Conservation (phyloP, 495 filamentous ascomycete genomes). For the Aspergillus incahuasiensis region DNA sequence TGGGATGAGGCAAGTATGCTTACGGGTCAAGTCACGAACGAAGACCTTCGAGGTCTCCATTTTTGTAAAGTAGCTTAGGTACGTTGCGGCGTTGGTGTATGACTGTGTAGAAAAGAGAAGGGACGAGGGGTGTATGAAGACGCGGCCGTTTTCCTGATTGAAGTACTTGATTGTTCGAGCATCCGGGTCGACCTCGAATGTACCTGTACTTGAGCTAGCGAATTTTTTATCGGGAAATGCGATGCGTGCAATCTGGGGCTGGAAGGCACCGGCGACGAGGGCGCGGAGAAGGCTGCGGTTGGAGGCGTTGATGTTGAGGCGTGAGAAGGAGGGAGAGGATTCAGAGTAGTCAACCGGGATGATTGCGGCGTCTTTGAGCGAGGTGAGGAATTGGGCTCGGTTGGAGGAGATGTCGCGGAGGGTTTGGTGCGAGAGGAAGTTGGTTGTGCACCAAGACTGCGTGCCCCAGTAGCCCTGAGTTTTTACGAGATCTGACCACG, state of each 20-base stretch:
- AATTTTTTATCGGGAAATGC: constrained; percentile 94
- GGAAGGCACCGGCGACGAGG: constrained; percentile 85
- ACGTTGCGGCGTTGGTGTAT: constrained; percentile 64
- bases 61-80: constrained; percentile 82
- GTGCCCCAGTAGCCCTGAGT: constrained; percentile 56
- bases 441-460: constrained; percentile 76
- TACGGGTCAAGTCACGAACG: constrained; percentile 82
- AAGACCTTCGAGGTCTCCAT: constrained; percentile 89
- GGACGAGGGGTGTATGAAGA: constrained; percentile 88
- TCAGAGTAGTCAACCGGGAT: constrained; percentile 49
- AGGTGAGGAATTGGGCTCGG: constrained; percentile 75
- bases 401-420: constrained; percentile 85
- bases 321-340: constrained; percentile 10
- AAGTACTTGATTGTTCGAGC: constrained; percentile 89
- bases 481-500: constrained; percentile 64
- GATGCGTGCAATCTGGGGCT: constrained; percentile 86
- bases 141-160: constrained; percentile 75
- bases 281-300: constrained; percentile 71
- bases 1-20: constrained; percentile 27
- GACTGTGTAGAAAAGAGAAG: constrained; percentile 77
- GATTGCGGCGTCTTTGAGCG: constrained; percentile 82
- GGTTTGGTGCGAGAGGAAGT: constrained; percentile 80
- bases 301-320: constrained; percentile 47
- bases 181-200: constrained; percentile 89
- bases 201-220: constrained; percentile 73